Conservation (phyloP, 1,284 basidiomycete species). For the Cryptococcus maquisensis region DNA sequence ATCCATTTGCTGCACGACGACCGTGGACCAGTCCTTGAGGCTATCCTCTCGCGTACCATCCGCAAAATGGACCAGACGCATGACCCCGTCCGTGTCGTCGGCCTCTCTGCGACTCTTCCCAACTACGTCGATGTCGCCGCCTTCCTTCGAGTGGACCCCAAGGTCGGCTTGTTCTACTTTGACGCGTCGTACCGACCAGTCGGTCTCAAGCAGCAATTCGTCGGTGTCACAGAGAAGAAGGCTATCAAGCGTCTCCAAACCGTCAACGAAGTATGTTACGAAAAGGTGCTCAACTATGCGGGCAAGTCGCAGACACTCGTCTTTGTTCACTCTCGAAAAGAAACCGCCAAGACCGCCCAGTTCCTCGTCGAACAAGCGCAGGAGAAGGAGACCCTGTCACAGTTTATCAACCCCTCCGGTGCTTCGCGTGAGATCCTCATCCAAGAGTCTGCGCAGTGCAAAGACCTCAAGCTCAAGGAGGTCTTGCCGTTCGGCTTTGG, state of each 20-base stretch:
- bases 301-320: constrained; percentile 76
- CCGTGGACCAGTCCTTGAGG: constrained; percentile 94
- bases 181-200: constrained; percentile 92
- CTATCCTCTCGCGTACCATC: constrained; percentile 85
- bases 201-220: constrained; percentile 91
- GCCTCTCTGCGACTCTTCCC: constrained; percentile 92
- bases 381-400: constrained; percentile 92
- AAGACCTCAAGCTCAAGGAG: constrained; percentile 80
- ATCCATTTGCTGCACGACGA: constrained; percentile 98
- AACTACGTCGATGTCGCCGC: constrained; percentile 99
- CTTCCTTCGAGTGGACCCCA: constrained; percentile 91
- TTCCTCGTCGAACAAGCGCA: constrained; percentile 93
- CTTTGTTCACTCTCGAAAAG: constrained; percentile 97
- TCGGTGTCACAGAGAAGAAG: constrained; percentile 98
- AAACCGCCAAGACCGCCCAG: constrained; percentile 94
- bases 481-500: constrained; percentile 94
- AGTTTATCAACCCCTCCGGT: constrained; percentile 88
- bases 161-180: constrained; percentile 94
- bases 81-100: constrained; percentile 89
- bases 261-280: constrained; percentile 99
- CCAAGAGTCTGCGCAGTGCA: constrained; percentile 77
- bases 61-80: constrained; percentile 90
- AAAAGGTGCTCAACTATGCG: constrained; percentile 92
- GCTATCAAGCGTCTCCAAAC: constrained; percentile 97
- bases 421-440: constrained; percentile 82